These are phyloP conservation scores for Vaucheria bursata DNA, from an alignment of 352 stramenopile genomes.

Conservation along the genomic window DNA sequence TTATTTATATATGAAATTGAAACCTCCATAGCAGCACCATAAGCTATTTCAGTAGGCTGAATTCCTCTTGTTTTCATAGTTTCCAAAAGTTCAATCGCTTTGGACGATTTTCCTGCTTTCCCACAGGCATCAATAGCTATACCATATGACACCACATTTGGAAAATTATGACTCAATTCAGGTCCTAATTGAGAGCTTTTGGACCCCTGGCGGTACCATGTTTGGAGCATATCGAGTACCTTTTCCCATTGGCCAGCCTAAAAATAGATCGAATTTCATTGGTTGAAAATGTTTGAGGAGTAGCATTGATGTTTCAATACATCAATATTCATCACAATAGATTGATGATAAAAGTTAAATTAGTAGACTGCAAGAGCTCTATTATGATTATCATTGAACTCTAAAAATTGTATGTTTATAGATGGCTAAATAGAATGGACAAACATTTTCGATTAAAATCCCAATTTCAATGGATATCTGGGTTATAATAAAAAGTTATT, in stretches of 20 bases:
- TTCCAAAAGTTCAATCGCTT: conserved; percentile 12
- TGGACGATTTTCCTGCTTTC: conserved; percentile 39
- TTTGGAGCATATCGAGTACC: neutral
- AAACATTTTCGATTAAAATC: too few relatives aligned
- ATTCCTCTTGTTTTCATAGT: conserved; percentile 9
- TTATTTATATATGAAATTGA: neutral
- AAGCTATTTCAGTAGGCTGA: neutral
- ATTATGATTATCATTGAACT: too few relatives aligned
- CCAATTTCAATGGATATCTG: too few relatives aligned
- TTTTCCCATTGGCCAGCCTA: conserved; percentile 15
- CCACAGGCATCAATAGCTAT: conserved; percentile 38
- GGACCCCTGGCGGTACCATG: conserved; percentile 1
- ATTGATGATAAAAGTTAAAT: too few relatives aligned
- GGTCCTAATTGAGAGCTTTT: conserved; percentile 16
- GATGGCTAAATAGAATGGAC: too few relatives aligned
- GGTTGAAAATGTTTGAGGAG: too few relatives aligned
- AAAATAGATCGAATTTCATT: neutral
- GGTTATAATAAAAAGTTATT: too few relatives aligned
- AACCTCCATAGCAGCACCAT: conserved; percentile 4
- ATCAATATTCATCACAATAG: too few relatives aligned
- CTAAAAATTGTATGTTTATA: too few relatives aligned
- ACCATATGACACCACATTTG: conserved; percentile 39
- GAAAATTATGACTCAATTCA: neutral
- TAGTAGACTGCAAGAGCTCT: too few relatives aligned
- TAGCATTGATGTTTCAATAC: too few relatives aligned